A percentile compares a stretch with the other conserved stretches of the same genome.
phyloP scores from a whole-genome alignment of 768 basidiomycete species.

The Hemileccinum impolitum region DNA sequence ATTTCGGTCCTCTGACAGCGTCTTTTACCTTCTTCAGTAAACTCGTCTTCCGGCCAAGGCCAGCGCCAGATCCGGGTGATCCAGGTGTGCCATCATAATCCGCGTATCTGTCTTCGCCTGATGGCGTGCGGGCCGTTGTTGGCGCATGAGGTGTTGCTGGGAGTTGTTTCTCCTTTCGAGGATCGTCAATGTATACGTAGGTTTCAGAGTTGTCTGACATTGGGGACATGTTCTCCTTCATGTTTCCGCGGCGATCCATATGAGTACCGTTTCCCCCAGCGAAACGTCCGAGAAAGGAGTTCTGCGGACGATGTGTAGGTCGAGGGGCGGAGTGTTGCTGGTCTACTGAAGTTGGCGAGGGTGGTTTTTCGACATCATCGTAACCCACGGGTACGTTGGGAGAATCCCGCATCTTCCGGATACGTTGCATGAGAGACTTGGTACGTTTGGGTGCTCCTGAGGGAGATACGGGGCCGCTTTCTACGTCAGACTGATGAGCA shows the following conservation, averaged over 20 bases:
- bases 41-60: conserved; percentile 70
- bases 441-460: conserved; percentile 59
- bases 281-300: conserved; percentile 77
- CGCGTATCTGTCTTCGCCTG: conserved; percentile 32
- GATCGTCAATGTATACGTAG: conserved; percentile 63
- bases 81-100: conserved; percentile 48
- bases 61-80: conserved; percentile 37
- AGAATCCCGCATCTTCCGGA: conserved; percentile 83
- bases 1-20: conserved; percentile 59
- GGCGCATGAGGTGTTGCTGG: conserved; percentile 40
- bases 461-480: conserved; percentile 40
- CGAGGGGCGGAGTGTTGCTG: conserved; percentile 30
- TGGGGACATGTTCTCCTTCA: conserved; percentile 32
- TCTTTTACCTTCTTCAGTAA: conserved; percentile 77
- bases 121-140: conserved; percentile 20
- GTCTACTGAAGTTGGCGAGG: conserved; percentile 43
- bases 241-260: conserved; percentile 35
- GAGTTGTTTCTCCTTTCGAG: conserved; percentile 52
- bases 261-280: conserved; percentile 35
- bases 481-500: conserved; percentile 35
- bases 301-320: conserved; percentile 69
- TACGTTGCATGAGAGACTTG: conserved; percentile 84
- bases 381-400: conserved; percentile 74
- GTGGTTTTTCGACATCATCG: conserved; percentile 39
- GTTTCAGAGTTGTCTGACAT: conserved; percentile 41